Evolutionary conservation across 192 early-diverging fungal genomes (phyloP).

Genomic region (Entomortierella lignicola): DNA sequence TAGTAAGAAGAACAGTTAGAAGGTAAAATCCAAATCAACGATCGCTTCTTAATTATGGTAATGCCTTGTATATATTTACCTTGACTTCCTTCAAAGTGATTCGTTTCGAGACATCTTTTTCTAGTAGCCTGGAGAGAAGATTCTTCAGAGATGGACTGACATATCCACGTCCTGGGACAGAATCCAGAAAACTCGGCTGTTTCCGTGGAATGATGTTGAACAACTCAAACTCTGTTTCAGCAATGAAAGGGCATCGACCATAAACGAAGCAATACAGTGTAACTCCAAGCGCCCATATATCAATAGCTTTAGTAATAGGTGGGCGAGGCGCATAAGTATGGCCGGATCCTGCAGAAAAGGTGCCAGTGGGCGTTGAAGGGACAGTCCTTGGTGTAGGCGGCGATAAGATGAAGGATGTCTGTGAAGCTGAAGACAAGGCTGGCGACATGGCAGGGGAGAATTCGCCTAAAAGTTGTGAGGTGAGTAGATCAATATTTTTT

Average conservation of each 20-base stretch:
- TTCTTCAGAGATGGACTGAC: conserved; percentile 75
- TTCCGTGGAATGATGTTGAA: conserved; percentile 90
- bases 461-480: conserved; percentile 19
- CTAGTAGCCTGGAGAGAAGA: conserved; percentile 78
- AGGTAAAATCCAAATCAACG: too few species aligned
- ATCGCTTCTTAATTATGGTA: too few species aligned
- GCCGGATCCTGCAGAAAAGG: conserved; percentile 14
- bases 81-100: conserved; percentile 92
- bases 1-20: background rate
- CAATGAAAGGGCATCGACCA: conserved; percentile 93
- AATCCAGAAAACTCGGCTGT: conserved; percentile 67
- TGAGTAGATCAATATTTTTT: too few species aligned
- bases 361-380: conserved; percentile 28
- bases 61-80: conserved; percentile 37
- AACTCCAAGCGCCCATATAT: conserved; percentile 98
- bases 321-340: conserved; percentile 39
- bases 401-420: conserved; percentile 41
- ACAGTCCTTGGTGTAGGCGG: conserved; percentile 35
- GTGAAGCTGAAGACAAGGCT: conserved; percentile 31
- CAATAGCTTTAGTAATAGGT: conserved; percentile 88
- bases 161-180: conserved; percentile 60
- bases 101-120: conserved; percentile 87
- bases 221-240: conserved; percentile 95
- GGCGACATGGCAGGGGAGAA: conserved; percentile 36
- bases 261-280: conserved; percentile 95